Evolutionary conservation across 2,329 filamentous ascomycete species (phyloP), one percentile per base, ranked within the genome.

Genomic region (Didymella pinodella): DNA sequence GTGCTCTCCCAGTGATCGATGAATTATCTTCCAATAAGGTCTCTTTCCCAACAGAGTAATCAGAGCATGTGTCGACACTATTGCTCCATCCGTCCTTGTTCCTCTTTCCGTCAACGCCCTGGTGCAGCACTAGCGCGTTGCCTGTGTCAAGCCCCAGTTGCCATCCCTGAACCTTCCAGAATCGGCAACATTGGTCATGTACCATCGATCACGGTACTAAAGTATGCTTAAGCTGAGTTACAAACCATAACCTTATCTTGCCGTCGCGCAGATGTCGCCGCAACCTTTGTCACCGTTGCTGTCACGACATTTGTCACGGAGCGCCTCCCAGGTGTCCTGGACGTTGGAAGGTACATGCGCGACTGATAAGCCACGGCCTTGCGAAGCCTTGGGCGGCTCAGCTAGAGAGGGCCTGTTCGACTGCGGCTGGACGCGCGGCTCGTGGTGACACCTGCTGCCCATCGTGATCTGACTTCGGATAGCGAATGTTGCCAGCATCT

Each of bases 201-300:
- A 7, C 28, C 48, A 44, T 58, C 50, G 56, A 58, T 58, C 56
- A 26, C 49, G 14, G 56, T 41, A 20, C 55, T 49, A 58, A 54
- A 53, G 50, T 54, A 58, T 58, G 56, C 56, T 58, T 58, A 58
- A 58, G 50, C 36, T 26, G 45, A 48, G 44, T 58, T 58, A 58
- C 55, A 53, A 58, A 58, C 48, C 25, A 28, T 53, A 53, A 58
- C 44, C 55, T 58, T 58, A 58, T 58, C 55, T 58, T 28, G 55
- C 55, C 49, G 54, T 50, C 54, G 53, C 53, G 36, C 46, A 43
- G 40, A 31, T 11, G 16, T 7, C 4, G 11, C 18, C 45, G 45
- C 29, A 11, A 8, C 28, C 18, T 22, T 12, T 34, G 14, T 18
- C 26, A 14, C 38, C 26, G 26, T 18, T 2, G 31, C 8, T 46